Conservation (phyloP, 2,329 filamentous ascomycete genomes). For the Colletotrichum navitas region DNA sequence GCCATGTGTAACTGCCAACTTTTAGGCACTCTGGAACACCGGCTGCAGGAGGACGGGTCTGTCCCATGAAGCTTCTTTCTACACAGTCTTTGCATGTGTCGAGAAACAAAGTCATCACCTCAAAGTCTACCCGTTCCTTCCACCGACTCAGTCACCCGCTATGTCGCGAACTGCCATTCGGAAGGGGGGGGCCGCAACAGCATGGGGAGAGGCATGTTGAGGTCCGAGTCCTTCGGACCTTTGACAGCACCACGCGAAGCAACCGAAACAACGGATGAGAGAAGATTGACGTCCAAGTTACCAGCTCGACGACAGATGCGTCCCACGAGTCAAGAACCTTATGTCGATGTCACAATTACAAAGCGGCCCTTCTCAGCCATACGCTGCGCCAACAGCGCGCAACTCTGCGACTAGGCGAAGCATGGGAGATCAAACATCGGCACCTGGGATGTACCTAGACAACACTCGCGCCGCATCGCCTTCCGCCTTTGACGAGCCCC, state of each 20-base stretch:
- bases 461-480: conserved; percentile 28
- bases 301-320: not conserved
- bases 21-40: conserved; percentile 16
- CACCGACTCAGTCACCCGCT: not conserved
- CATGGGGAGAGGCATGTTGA: conserved; percentile 1
- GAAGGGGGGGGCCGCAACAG: conserved; percentile 7
- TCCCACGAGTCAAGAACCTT: conserved; percentile 22
- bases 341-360: conserved; percentile 19
- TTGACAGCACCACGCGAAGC: conserved; percentile 19
- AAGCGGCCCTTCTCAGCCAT: conserved; percentile 19
- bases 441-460: conserved; percentile 33
- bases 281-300: conserved; percentile 22
- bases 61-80: not conserved
- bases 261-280: conserved; percentile 24
- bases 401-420: conserved; percentile 27
- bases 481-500: conserved; percentile 3
- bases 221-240: conserved; percentile 9
- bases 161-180: not conserved
- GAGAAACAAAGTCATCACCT: not conserved
- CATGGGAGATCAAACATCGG: conserved; percentile 35
- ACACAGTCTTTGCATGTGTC: not conserved
- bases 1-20: no score
- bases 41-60: conserved; percentile 21
- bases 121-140: not conserved
- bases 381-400: conserved; percentile 2